These are phyloP conservation scores for Sungouiozyma ichnusensis DNA, from an alignment of 805 yeast species.

Conservation along the genomic window DNA sequence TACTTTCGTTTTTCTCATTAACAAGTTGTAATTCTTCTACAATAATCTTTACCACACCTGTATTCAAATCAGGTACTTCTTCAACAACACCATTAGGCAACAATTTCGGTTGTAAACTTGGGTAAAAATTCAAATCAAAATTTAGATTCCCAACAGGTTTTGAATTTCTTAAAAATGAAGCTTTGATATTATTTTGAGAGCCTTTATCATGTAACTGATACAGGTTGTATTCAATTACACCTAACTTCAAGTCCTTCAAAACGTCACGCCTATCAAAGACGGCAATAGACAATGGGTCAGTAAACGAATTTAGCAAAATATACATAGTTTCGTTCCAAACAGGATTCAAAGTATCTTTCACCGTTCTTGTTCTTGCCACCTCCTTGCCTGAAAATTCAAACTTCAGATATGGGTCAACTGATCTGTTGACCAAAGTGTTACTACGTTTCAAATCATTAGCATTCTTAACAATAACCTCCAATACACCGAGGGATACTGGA, in stretches of 20 bases:
- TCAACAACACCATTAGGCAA: conserved; percentile 70
- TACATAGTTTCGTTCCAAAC: conserved; percentile 74
- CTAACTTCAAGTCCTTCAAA: conserved; percentile 66
- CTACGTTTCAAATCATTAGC: conserved; percentile 65
- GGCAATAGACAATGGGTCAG: conserved; percentile 71
- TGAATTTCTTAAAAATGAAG: conserved; percentile 67
- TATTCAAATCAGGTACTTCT: conserved; percentile 85
- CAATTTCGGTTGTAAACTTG: conserved; percentile 51
- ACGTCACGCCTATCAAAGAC: conserved; percentile 68
- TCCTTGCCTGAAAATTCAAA: conserved; percentile 51
- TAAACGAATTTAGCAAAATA: conserved; percentile 58
- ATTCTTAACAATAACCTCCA: conserved; percentile 54
- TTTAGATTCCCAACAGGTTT: conserved; percentile 68
- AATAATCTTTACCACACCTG: conserved; percentile 64
- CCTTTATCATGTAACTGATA: conserved; percentile 49
- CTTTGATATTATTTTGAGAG: conserved; percentile 37
- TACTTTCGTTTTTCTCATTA: conserved; percentile 38
- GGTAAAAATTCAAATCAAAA: conserved; percentile 66
- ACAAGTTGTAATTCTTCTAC: conserved; percentile 35
- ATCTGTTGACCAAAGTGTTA: conserved; percentile 53
- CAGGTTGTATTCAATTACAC: conserved; percentile 64
- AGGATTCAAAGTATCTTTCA: conserved; percentile 59
- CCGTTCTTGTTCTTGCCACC: conserved; percentile 59
- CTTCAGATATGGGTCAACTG: conserved; percentile 82
- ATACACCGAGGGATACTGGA: conserved; percentile 77